phyloP scores from a whole-genome alignment of 1,139 yeast species.

The Yamadazyma diddensiae region DNA sequence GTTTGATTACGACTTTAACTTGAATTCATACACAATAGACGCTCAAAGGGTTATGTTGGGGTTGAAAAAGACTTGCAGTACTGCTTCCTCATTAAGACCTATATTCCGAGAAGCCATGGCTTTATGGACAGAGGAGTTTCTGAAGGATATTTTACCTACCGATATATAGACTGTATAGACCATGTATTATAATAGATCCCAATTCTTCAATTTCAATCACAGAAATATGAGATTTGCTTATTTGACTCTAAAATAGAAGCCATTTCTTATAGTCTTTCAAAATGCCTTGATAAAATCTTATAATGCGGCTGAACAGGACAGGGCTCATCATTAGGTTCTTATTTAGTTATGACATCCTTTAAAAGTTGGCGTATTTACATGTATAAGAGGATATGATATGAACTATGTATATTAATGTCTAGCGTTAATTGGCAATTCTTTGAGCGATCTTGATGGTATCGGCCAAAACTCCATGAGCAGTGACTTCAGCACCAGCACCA shows the following conservation, averaged over 20 bases:
- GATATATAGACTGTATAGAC: slow-evolving; percentile 17
- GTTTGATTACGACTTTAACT: slow-evolving; percentile 15
- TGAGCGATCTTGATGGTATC: slow-evolving; percentile 90
- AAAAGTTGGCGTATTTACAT: no score
- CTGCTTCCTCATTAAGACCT: slow-evolving; percentile 42
- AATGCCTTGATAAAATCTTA: no score
- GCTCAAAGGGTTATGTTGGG: slow-evolving; percentile 72
- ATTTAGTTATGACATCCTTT: no score
- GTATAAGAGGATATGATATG: no score
- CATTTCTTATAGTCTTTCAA: no score
- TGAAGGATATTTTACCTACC: slow-evolving; percentile 16
- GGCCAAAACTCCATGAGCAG: slow-evolving; percentile 97
- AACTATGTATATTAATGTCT: slow-evolving; percentile 2
- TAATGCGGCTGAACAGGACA: no score
- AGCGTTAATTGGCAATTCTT: slow-evolving; percentile 52
- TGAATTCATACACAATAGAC: slow-evolving; percentile 43
- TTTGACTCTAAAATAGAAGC: no score
- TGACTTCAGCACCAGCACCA: slow-evolving; percentile 98
- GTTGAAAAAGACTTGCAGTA: slow-evolving; percentile 62
- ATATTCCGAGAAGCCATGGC: slow-evolving; percentile 60
- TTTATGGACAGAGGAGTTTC: slow-evolving; percentile 39
- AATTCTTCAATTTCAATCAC: no score
- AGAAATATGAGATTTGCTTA: no score
- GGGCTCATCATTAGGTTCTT: no score
- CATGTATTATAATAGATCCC: no score